Conservation (phyloP, 2,329 filamentous ascomycete species). For the Neospermospora avenae region DNA sequence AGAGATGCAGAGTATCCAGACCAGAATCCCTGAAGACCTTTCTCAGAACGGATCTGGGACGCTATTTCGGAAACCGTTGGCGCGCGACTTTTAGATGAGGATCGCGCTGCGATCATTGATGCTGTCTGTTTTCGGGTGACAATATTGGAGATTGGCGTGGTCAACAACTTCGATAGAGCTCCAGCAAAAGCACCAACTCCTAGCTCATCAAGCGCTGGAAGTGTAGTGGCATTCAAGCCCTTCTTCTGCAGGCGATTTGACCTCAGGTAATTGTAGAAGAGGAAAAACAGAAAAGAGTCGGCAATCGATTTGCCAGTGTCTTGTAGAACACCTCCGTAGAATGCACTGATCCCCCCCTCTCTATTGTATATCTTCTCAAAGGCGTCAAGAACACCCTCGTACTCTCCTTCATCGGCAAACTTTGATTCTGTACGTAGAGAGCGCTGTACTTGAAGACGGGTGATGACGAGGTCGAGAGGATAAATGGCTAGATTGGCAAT, state of each 20-base stretch:
- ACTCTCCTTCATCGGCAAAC: slow-evolving; percentile 43
- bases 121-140: slow-evolving; percentile 79
- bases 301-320: slow-evolving; percentile 65
- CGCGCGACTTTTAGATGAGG: slow-evolving; percentile 26
- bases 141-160: slow-evolving; percentile 77
- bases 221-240: slow-evolving; percentile 36
- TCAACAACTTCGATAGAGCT: slow-evolving; percentile 70
- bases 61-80: slow-evolving; percentile 53
- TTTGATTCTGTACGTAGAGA: slow-evolving; percentile 45
- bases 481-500: slow-evolving; percentile 77
- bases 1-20: slow-evolving; percentile 80
- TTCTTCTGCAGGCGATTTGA: slow-evolving; percentile 39
- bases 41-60: slow-evolving; percentile 61
- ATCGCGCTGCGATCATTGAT: slow-evolving; percentile 44
- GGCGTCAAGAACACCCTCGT: slow-evolving; percentile 66
- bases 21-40: slow-evolving; percentile 77
- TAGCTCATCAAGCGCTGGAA: slow-evolving; percentile 70
- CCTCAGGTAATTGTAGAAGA: slow-evolving; percentile 63
- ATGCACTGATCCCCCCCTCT: slow-evolving; percentile 65
- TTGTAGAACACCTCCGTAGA: slow-evolving; percentile 64
- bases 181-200: slow-evolving; percentile 71
- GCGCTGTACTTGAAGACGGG: slow-evolving; percentile 75
- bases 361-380: slow-evolving; percentile 65
- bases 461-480: slow-evolving; percentile 77
- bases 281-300: slow-evolving; percentile 84